A percentile compares a stretch with the other conserved stretches of the same genome.
Conservation (phyloP, 768 basidiomycete genomes). For the Paxillus involutus region DNA sequence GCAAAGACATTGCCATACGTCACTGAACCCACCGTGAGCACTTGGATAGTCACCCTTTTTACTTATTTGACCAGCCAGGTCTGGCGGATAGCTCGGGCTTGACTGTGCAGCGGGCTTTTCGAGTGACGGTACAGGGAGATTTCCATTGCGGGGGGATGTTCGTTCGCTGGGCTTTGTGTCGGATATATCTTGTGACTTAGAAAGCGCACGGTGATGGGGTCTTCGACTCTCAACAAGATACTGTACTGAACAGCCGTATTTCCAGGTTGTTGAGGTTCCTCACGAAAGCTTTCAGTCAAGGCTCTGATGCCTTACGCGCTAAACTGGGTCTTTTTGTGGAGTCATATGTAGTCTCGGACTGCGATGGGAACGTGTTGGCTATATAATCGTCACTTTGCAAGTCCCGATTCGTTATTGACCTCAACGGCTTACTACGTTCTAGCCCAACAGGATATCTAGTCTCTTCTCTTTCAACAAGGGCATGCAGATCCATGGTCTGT, state of each 20-base stretch:
- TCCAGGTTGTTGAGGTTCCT: neutral
- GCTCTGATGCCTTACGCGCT: neutral
- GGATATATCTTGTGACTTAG: neutral
- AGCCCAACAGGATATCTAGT: neutral
- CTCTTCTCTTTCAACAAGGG: neutral
- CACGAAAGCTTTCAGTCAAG: neutral
- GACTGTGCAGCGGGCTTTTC: neutral
- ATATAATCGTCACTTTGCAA: neutral
- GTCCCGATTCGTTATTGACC: neutral
- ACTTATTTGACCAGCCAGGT: conserved; percentile 1
- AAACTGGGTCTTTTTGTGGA: neutral
- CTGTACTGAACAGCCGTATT: neutral
- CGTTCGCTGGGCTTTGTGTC: neutral
- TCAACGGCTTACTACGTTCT: neutral
- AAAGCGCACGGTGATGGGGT: neutral
- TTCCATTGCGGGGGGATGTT: neutral
- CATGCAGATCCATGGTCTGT: neutral
- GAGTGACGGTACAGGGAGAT: neutral
- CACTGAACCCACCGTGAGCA: neutral
- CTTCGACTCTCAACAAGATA: too few relatives aligned
- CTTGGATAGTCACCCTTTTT: neutral
- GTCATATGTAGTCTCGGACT: neutral
- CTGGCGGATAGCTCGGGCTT: neutral
- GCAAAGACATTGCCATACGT: conserved; percentile 3
- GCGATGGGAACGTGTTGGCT: neutral